These are phyloP conservation scores for Plantago ovata DNA, from an alignment of 257 asterid genomes.

Conservation along the genomic window DNA sequence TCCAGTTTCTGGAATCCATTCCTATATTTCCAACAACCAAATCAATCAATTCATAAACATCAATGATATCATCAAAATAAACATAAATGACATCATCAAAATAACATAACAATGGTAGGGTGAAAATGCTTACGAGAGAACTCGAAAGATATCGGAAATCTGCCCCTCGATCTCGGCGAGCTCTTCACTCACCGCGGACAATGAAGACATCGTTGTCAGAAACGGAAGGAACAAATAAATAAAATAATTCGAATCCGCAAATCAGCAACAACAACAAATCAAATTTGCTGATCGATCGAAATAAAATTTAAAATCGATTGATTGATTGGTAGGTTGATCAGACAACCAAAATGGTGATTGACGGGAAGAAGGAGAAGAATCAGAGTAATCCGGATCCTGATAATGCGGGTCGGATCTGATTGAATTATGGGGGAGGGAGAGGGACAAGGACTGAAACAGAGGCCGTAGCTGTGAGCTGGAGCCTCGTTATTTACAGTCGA, in stretches of 20 bases:
- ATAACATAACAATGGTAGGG: background rate
- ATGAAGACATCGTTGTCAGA: slow-evolving; percentile 42
- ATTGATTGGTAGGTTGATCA: background rate
- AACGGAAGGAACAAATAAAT: slow-evolving; percentile 16
- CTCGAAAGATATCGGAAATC: slow-evolving; percentile 80
- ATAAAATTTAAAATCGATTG: slow-evolving; percentile 1
- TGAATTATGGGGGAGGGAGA: slow-evolving; percentile 16
- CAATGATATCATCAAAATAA: background rate
- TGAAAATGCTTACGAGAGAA: slow-evolving; percentile 66
- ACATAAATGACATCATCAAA: background rate
- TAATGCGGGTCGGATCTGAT: slow-evolving; percentile 24
- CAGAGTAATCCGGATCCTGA: slow-evolving; percentile 7
- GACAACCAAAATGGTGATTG: background rate
- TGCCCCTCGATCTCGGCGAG: slow-evolving; percentile 95
- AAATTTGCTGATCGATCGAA: no score
- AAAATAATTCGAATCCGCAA: slow-evolving; percentile 8
- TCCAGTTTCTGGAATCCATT: slow-evolving; percentile 99
- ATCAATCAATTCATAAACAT: background rate
- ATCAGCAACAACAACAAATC: no score
- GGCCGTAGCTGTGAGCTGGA: slow-evolving; percentile 35
- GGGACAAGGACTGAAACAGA: slow-evolving; percentile 2
- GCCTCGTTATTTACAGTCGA: slow-evolving; percentile 27
- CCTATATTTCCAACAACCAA: slow-evolving; percentile 39
- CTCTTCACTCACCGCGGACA: slow-evolving; percentile 64
- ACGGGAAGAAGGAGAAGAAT: background rate